Evolutionary conservation across 192 early-diverging fungal species (phyloP).

Genomic region (Rhizophagus clarus): DNA sequence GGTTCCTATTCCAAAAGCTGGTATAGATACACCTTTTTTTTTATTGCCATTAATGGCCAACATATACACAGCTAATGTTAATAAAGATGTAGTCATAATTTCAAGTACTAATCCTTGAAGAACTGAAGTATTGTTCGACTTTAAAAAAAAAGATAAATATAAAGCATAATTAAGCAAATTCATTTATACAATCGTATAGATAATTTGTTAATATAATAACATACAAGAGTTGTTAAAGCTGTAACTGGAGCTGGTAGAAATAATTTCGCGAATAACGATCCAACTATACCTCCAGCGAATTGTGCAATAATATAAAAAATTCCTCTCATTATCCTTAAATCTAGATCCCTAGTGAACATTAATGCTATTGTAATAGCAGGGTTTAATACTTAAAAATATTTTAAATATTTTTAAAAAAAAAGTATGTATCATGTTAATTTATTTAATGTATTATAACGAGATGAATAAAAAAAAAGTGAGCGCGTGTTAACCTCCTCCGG

Average conservation of each 20-base stretch:
- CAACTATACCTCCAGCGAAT: neutral
- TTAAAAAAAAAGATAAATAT: neutral
- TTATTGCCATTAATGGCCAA: neutral
- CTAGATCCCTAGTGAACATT: neutral
- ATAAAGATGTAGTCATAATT: neutral
- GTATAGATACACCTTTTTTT: neutral
- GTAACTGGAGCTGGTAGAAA: neutral
- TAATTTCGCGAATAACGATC: neutral
- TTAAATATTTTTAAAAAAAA: neutral
- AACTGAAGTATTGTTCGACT: neutral
- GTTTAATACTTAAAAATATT: slow-evolving; percentile 6
- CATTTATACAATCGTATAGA: too few relatives aligned
- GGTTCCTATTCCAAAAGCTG: slow-evolving; percentile 5
- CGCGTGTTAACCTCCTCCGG: neutral
- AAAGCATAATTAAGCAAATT: neutral
- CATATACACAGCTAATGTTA: neutral
- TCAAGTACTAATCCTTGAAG: neutral
- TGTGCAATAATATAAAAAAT: neutral
- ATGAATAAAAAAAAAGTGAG: neutral
- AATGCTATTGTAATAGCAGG: slow-evolving; percentile 12
- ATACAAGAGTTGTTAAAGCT: neutral
- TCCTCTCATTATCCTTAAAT: neutral
- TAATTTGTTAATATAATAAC: neutral
- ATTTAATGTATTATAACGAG: neutral
- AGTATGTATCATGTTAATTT: neutral